Evolutionary conservation across 2,329 filamentous ascomycete genomes (phyloP).

Genomic region (Colletotrichum falcatum): DNA sequence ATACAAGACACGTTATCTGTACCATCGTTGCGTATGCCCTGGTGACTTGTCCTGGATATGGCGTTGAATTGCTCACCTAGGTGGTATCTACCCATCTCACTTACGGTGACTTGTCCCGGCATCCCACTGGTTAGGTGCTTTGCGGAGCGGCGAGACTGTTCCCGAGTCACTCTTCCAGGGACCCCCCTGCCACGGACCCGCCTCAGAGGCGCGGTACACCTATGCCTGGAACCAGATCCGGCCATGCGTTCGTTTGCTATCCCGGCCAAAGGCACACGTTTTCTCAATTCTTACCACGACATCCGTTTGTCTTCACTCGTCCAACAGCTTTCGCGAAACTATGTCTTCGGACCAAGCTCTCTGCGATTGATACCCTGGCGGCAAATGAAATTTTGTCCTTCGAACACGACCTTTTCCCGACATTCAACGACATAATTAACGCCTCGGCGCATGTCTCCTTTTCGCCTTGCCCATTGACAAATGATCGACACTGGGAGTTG

Average conservation of each 20-base stretch:
- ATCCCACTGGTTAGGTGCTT: constrained; percentile 15
- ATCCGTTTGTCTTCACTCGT: constrained; percentile 9
- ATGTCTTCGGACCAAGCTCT: constrained; percentile 32
- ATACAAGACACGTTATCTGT: constrained; percentile 10
- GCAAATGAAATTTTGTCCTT: constrained; percentile 23
- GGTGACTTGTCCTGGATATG: constrained; percentile 13
- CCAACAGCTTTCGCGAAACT: constrained; percentile 33
- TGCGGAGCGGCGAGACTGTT: constrained; percentile 31
- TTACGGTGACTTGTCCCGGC: constrained; percentile 3
- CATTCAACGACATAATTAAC: constrained; percentile 24
- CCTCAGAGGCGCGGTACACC: constrained; percentile 29
- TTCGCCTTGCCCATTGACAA: constrained; percentile 31
- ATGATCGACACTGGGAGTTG: constrained; percentile 33
- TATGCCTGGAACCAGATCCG: constrained; percentile 29
- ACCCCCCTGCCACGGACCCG: constrained; percentile 33
- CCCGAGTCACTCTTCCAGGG: constrained; percentile 32
- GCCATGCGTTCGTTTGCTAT: constrained; percentile 36
- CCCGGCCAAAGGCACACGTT: constrained; percentile 38
- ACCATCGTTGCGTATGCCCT: constrained; percentile 1
- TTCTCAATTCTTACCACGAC: constrained; percentile 36
- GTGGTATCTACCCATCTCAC: too few relatives aligned
- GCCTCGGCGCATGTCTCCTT: constrained; percentile 39
- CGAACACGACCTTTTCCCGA: constrained; percentile 14
- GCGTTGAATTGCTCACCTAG: constrained; percentile 4
- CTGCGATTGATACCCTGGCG: constrained; percentile 34